A percentile compares a stretch with the other conserved stretches of the same genome.
Evolutionary conservation across 2,329 filamentous ascomycete genomes (phyloP).

Genomic region (Colletotrichum sp.): DNA sequence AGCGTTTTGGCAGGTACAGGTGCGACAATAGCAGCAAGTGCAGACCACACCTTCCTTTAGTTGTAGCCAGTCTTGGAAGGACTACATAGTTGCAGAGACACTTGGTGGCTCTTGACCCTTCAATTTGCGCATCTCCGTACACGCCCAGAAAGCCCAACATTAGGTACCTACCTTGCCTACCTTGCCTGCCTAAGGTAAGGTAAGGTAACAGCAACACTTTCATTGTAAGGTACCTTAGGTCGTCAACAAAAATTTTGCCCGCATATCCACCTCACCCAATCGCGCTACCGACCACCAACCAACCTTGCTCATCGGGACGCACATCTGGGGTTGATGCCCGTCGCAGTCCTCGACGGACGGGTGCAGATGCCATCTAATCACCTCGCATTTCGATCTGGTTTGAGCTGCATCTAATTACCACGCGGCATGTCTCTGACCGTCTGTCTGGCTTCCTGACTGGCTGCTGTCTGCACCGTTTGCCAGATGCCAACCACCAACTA

Average conservation of each 20-base stretch:
- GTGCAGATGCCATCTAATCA: constrained; percentile 22
- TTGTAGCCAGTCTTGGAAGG: not conserved
- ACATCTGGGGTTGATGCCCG: constrained; percentile 4
- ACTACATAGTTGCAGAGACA: not conserved
- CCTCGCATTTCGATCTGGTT: constrained; percentile 1
- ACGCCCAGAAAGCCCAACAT: not conserved
- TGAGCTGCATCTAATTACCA: not conserved
- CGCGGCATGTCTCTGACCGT: not conserved
- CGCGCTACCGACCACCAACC: not conserved
- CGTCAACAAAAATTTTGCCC: not conserved
- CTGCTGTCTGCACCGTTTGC: not conserved
- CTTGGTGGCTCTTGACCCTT: constrained; percentile 3
- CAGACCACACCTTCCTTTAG: not conserved
- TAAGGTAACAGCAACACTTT: not conserved
- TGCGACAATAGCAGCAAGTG: not conserved
- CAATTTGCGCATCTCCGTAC: not conserved
- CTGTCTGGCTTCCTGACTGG: not conserved
- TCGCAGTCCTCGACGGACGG: not conserved
- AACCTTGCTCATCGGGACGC: not conserved
- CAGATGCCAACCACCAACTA: not conserved
- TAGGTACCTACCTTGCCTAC: not conserved
- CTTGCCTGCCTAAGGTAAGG: no score
- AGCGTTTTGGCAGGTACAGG: not conserved
- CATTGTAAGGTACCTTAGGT: not conserved
- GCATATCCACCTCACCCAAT: not conserved